Evolutionary conservation across 148 eudicot species (phyloP).

Genomic region (Amaranthus palmeri): DNA sequence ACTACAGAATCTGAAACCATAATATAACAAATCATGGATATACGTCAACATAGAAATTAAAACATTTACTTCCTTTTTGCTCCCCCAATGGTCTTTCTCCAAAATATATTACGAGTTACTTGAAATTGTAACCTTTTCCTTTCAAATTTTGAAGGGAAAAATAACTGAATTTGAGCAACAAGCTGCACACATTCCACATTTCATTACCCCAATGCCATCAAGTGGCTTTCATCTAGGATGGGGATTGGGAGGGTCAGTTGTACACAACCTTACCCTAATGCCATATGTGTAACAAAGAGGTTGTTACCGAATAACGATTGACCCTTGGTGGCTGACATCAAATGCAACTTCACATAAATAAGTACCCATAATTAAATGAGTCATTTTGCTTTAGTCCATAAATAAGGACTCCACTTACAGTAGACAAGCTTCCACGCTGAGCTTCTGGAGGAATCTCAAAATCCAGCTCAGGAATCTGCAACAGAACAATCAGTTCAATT

Average conservation of each 20-base stretch:
- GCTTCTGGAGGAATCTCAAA: slow-evolving; percentile 98
- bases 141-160: not conserved
- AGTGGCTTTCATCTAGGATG: too few species aligned
- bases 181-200: too few species aligned
- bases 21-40: not conserved
- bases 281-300: too few species aligned
- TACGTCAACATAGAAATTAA: not conserved
- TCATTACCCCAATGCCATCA: too few species aligned
- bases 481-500: slow-evolving; percentile 7
- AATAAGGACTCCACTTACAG: slow-evolving; percentile 39
- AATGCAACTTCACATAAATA: too few species aligned
- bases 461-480: slow-evolving; percentile 90
- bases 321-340: too few species aligned
- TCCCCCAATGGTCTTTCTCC: not conserved
- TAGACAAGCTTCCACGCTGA: slow-evolving; percentile 91
- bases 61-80: not conserved
- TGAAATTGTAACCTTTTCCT: not conserved
- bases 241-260: too few species aligned
- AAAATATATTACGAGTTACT: not conserved
- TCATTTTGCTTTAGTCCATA: too few species aligned
- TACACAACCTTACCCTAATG: too few species aligned
- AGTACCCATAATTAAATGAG: too few species aligned
- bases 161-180: too few species aligned
- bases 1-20: not conserved
- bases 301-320: too few species aligned